Percentiles rank a stretch among this genome's conserved stretches.
These are phyloP conservation scores for Fusarium coffeatum DNA, from an alignment of 2,329 filamentous ascomycete species.

Conservation along the genomic window DNA sequence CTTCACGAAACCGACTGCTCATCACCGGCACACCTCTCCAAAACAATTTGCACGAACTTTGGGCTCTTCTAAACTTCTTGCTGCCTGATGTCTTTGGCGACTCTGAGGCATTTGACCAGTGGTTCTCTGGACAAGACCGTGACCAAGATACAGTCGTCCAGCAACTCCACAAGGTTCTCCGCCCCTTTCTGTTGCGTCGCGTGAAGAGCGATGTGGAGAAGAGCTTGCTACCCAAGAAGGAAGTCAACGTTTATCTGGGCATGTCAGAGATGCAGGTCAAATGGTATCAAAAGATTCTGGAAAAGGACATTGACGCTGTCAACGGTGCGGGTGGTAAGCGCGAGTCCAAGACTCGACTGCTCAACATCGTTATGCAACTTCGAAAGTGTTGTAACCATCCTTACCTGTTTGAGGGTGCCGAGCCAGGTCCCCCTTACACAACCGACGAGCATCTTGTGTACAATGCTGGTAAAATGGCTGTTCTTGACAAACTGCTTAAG, in stretches of 20 bases:
- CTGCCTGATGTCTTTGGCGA: slow-evolving; percentile 99
- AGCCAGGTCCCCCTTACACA: slow-evolving; percentile 96
- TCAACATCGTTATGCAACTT: slow-evolving; percentile 99
- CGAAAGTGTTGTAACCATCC: slow-evolving; percentile 99
- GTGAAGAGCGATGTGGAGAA: slow-evolving; percentile 99
- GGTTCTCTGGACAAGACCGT: slow-evolving; percentile 91
- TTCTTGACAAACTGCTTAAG: slow-evolving; percentile 90
- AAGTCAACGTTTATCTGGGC: slow-evolving; percentile 94
- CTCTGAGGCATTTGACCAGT: slow-evolving; percentile 95
- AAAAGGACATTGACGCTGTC: slow-evolving; percentile 98
- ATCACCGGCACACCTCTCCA: slow-evolving; percentile 97
- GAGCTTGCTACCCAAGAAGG: slow-evolving; percentile 96
- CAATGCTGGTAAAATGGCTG: slow-evolving; percentile 97
- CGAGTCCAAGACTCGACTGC: slow-evolving; percentile 94
- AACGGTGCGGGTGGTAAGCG: slow-evolving; percentile 96
- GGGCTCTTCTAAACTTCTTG: slow-evolving; percentile 96
- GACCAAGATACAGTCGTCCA: slow-evolving; percentile 97
- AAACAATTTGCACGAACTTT: slow-evolving; percentile 97
- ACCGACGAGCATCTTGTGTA: slow-evolving; percentile 95
- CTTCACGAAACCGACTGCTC: slow-evolving; percentile 91
- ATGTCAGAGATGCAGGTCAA: slow-evolving; percentile 99
- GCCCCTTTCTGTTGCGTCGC: slow-evolving; percentile 92
- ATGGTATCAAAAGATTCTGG: slow-evolving; percentile 98
- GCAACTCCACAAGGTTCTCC: slow-evolving; percentile 91
- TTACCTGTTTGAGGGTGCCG: slow-evolving; percentile 96